Evolutionary conservation across 176 grass and related monocot species (phyloP), one percentile per base, ranked within the genome.

Genomic region (Zoysia japonica): DNA sequence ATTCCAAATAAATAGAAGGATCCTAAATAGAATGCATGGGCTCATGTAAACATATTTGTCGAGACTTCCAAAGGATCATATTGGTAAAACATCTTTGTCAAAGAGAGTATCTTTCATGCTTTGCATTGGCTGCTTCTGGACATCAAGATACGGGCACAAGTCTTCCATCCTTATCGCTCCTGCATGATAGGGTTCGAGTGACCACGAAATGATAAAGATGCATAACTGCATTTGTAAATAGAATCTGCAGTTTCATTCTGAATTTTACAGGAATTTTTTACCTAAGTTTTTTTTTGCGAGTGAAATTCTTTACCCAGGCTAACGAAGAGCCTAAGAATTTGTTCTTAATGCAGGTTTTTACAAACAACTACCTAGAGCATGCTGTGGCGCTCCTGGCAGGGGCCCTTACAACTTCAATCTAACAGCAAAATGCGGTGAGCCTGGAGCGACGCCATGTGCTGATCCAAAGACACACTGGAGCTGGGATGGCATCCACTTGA

Each of bases 401-500:
- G 82, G 84, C 5, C 80, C 76, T 60, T 97, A 97, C 84, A 97
- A 97, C 86, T 97, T 97, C 82, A 97, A 97, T 65, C 72, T 93
- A 72, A 85, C 88, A 65, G 86, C 81, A 12, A 93, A 93, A 52
- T 97, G 94, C 1, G 94, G 88, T 39, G 88, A 91, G 75, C 84
- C 67, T 80, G 90, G 78, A 54, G 88, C 94, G 1, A 79, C 49
- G 0, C 11, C 81, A 17, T 97, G 94, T 82, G 51, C 77, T 0
- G 75, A 97, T 70, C 86, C 86, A 11, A 87, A 70, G 35, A 85
- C 86, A 14, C 91, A 97, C 78, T 93, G 91, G 91, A 97, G 94
- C 67, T 97, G 94, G 94, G 94, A 97, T 52, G 94, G 94, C 28
- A 91, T 97, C 76, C 94, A 93, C 81, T 77, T 97, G 70, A 97